Base-by-base conservation (phyloP, 2,329 filamentous ascomycete species). In the Fusarium solani-melongenae region DNA sequence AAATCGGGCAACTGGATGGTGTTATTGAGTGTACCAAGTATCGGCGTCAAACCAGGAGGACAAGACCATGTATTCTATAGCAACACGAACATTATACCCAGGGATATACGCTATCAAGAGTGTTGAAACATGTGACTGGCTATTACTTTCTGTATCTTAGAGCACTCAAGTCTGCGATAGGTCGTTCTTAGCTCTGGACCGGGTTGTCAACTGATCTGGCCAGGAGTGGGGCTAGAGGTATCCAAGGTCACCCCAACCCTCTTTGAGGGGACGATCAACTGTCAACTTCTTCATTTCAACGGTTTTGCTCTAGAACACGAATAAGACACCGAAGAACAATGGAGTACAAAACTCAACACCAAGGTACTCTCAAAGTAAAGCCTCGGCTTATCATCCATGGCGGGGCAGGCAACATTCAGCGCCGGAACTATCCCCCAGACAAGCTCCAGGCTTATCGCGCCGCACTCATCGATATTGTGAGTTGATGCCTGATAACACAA, bases 351-450 rank as follows among this genome's bases (percentile, higher is more conserved):
- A 66, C 57, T 31, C 74, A 70, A 63, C 5, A 65, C 44, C 22
- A 62, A 41, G 24, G 34, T 38, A 17, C 5, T 24, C 60, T 71
- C 24, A 79, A 70, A 56, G 68, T 86, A 36, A 83, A 84, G 76
- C 91, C 92, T 5, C 87, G 90, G 11, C 80, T 93, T 34, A 92
- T 93, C 78, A 89, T 94, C 77, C 92, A 94, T 77, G 93, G 92
- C 78, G 92, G 92, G 36, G 92, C 93, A 2, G 92, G 92, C 56
- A 92, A 92, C 78, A 91, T 94, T 74, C 86, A 86, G 29, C 91
- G 88, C 5, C 81, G 85, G 9, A 90, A 86, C 66, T 86, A 93
- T 44, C 85, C 90, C 5, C 87, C 88, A 0, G 84, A 88, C 20
- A 86, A 88, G 68, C 92, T 92, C 77, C 78, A 82, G 14, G 81